Base-by-base conservation (phyloP, 345 rosid species). In the Euphorbia lathyris region DNA sequence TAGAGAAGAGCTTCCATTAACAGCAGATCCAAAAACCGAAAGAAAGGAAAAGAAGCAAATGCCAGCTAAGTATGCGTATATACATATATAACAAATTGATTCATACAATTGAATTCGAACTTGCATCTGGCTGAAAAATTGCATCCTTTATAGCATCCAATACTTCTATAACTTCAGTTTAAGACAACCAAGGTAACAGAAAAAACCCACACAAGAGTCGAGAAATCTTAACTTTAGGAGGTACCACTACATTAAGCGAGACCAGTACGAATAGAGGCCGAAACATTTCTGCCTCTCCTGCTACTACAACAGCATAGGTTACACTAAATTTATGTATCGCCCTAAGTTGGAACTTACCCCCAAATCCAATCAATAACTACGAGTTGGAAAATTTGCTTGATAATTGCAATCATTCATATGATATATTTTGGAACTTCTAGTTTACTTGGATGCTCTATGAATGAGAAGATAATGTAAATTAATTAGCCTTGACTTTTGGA, bases 1-100 rank as follows among this genome's bases (percentile, higher is more conserved):
- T 55, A 82, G 81, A 70, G 91, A 68, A 56, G 69, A 67, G 76
- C 86, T 87, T 80, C 93, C 96, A 73, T 82, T 86, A 72, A 87
- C 83, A 72, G 92, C 77, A 76, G 96, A 84, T 76, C 91, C 96
- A 77, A 80, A 86, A 78, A 79, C 96, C 84, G 81, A 70, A 47
- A 63, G n/a, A 61, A 14, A 61, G 27, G 9, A 72, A 58, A 72
- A 30, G 22, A 30, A 69, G 64, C 27, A 58, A 65, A 48, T 23
- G 47, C 63, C 67, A 63, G 66, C 27, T 50, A 23, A 55, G 72
- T 47, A 27, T 58, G 63, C 63, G 43, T 30, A 38, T 22, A 27
- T 5, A 51, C 25, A 38, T 22, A 34, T 1, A 51, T 2, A 62
- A n/a, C 43, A 40, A 26, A 55, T 27, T 30, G 14, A 43, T 25